Evolutionary conservation across 495 filamentous ascomycete genomes (phyloP), one percentile per base, ranked within the genome.

Genomic region (Opeltia flavorubescens): DNA sequence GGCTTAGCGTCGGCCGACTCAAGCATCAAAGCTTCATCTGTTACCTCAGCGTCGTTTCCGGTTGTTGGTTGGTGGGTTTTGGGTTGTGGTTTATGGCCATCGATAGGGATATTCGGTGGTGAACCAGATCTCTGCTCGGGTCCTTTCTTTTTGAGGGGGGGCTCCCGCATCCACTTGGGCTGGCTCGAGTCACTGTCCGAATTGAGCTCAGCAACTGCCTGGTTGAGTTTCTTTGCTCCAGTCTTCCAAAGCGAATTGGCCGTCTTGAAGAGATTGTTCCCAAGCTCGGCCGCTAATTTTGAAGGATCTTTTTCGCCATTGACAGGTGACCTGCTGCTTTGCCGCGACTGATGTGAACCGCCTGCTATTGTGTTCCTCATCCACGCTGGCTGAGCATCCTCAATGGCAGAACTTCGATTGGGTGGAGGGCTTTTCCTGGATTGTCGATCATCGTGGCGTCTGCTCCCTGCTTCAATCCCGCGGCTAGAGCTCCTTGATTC

Each of bases 241-340:
- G 80, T 81, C 60, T 94, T 98, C 91, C 91, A 98, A 2, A 96
- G 61, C 2, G 82, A 84, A 52, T 87, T 89, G 1, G 93, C 91
- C n/a, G 86, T 86, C 58, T 96, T 96, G 57, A 95, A 75, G 11
- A 96, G 60, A 50, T 76, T 94, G 27, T 71, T 83, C 15, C 91
- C 83, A 57, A 95, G 69, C 48, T 84, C 82, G 11, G 86, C 77
- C 9, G 91, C 91, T 13, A 80, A 70, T 50, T 89, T 84, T 0
- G 85, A 69, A 31, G 93, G 71, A 51, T 95, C 91, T 46, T 68
- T 78, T 24, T 94, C 89, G 1, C 66, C 71, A 27, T 67, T 68
- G 2, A 67, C 69, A 2, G 78, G 77, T 3, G 78, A 78, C 29
- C 71, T 66, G 45, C 68, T 80, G 24, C 75, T 67, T 25, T 64